phyloP scores from a whole-genome alignment of 768 basidiomycete species.

The Macrolepiota albuminosa region DNA sequence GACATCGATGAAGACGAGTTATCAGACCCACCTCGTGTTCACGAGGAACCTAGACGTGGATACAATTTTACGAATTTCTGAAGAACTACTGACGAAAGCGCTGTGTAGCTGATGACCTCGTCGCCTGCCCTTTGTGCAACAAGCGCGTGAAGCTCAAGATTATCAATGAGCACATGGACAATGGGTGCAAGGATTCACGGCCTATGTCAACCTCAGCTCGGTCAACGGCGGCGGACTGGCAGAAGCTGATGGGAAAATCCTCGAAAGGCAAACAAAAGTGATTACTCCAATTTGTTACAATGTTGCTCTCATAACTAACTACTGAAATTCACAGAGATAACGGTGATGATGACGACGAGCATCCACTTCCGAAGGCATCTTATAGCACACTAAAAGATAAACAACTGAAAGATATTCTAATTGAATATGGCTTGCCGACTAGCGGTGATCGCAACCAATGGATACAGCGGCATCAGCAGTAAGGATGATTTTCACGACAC shows the following conservation, averaged over 20 bases:
- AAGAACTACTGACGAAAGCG: background rate
- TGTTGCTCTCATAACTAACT: background rate
- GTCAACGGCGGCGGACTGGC: constrained; percentile 36
- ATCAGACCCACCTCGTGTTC: constrained; percentile 1
- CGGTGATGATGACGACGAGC: constrained; percentile 28
- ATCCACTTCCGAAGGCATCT: constrained; percentile 57
- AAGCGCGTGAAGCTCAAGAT: constrained; percentile 35
- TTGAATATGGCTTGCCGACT: constrained; percentile 43
- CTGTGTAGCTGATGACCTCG: constrained; percentile 30
- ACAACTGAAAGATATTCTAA: constrained; percentile 51
- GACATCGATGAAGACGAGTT: constrained; percentile 32
- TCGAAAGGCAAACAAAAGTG: constrained; percentile 41
- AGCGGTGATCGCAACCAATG: constrained; percentile 47
- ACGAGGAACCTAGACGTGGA: constrained; percentile 1
- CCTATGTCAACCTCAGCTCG: constrained; percentile 22
- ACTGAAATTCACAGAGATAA: constrained; percentile 5
- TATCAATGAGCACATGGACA: constrained; percentile 69
- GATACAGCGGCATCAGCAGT: constrained; percentile 60
- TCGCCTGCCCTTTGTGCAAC: constrained; percentile 62
- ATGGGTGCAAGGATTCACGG: constrained; percentile 40
- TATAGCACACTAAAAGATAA: constrained; percentile 63
- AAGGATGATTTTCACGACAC: constrained; percentile 10
- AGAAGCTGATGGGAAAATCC: constrained; percentile 34
- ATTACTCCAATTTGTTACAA: background rate
- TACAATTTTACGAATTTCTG: background rate